Conservation (phyloP, 1,284 basidiomycete genomes). For the Trichosporon inkin region DNA sequence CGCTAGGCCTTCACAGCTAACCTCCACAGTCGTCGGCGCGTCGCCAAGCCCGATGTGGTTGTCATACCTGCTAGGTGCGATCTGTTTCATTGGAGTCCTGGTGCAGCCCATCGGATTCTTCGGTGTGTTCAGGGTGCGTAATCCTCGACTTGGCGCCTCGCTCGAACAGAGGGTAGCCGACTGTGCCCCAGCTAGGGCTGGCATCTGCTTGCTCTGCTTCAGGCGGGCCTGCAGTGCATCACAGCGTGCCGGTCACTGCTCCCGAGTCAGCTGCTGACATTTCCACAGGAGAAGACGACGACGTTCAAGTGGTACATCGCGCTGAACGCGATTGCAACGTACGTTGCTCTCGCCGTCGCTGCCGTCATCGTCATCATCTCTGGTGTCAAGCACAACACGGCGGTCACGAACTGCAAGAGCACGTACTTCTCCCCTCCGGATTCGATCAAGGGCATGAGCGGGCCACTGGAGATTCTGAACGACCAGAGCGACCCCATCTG, state of each 20-base stretch:
- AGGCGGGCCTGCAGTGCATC: neutral
- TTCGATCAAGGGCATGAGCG: conserved; percentile 42
- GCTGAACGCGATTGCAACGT: conserved; percentile 60
- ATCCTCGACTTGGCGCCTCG: neutral
- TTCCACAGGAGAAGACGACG: conserved; percentile 65
- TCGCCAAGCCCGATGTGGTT: conserved; percentile 68
- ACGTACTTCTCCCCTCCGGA: conserved; percentile 50
- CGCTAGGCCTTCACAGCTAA: neutral
- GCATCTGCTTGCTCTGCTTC: no score
- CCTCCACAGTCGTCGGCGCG: conserved; percentile 66
- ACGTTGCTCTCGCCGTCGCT: conserved; percentile 67
- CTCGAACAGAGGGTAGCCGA: neutral
- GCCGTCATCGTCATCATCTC: conserved; percentile 75
- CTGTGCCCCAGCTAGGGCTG: neutral
- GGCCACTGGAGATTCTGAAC: conserved; percentile 28
- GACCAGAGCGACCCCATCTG: conserved; percentile 66
- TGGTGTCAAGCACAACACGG: conserved; percentile 65
- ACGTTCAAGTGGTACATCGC: conserved; percentile 71
- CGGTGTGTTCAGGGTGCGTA: conserved; percentile 66
- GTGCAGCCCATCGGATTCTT: conserved; percentile 75
- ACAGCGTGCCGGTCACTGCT: neutral
- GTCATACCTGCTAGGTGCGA: conserved; percentile 65
- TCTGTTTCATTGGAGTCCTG: conserved; percentile 67
- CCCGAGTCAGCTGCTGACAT: conserved; percentile 8
- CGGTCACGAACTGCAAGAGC: conserved; percentile 62